Evolutionary conservation across 2,329 filamentous ascomycete species (phyloP).

Genomic region (Aureobasidium sp.): DNA sequence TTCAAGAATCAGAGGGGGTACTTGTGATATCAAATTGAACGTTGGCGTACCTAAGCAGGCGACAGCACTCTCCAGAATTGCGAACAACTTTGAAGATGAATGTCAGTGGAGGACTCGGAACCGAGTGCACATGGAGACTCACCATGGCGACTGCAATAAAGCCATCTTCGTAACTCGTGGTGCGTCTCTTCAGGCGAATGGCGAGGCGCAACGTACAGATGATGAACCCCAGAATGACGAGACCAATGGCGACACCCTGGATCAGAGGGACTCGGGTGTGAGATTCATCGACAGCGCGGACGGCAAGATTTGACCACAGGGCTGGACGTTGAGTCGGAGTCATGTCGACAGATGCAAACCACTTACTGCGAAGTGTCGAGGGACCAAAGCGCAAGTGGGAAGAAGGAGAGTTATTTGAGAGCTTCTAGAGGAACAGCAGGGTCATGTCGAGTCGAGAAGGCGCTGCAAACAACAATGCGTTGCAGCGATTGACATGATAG

Average conservation of each 20-base stretch:
- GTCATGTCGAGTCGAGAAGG: constrained; percentile 7
- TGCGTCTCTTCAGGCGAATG: neutral
- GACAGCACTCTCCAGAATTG: constrained; percentile 2
- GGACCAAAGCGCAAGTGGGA: neutral
- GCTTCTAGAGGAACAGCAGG: neutral
- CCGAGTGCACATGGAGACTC: neutral
- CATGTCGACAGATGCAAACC: neutral
- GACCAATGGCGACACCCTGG: neutral
- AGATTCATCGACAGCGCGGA: neutral
- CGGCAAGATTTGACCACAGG: neutral
- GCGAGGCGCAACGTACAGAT: constrained; percentile 1
- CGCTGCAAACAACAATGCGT: constrained; percentile 10
- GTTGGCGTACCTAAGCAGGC: neutral
- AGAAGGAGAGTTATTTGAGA: neutral
- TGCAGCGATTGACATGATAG: neutral
- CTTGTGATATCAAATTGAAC: neutral
- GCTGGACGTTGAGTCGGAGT: neutral
- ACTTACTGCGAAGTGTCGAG: neutral
- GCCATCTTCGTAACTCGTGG: constrained; percentile 6
- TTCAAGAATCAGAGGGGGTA: neutral
- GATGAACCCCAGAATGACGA: neutral
- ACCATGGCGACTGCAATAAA: constrained; percentile 10
- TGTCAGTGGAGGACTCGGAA: neutral
- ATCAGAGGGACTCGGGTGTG: constrained; percentile 6
- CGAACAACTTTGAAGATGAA: neutral